Evolutionary conservation across 1,284 basidiomycete genomes (phyloP).

Genomic region (Cutaneotrichosporon daszewskae): DNA sequence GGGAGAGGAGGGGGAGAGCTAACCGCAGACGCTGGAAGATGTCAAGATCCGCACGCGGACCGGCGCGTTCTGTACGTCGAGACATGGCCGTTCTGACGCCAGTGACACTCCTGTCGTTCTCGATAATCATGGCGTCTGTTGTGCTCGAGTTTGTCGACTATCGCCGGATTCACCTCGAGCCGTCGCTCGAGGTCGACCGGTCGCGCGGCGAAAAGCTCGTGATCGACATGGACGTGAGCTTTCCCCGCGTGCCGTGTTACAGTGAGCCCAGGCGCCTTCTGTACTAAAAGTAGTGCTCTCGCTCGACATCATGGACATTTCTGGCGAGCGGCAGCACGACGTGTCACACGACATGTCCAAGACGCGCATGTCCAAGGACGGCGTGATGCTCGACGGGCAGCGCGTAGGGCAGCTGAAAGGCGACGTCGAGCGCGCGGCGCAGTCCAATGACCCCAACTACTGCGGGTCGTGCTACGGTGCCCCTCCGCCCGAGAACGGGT

Average conservation of each 20-base stretch:
- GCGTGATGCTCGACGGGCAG: conserved; percentile 55
- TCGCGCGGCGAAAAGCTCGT: conserved; percentile 90
- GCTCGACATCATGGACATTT: conserved; percentile 96
- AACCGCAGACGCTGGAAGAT: conserved; percentile 84
- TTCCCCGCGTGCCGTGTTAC: conserved; percentile 96
- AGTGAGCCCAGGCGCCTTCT: no score
- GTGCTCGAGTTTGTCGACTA: conserved; percentile 95
- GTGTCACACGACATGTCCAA: conserved; percentile 85
- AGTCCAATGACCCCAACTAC: conserved; percentile 59
- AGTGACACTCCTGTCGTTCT: conserved; percentile 90
- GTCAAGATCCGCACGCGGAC: conserved; percentile 95
- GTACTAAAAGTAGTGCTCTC: no score
- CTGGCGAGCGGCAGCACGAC: conserved; percentile 87
- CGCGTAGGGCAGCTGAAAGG: conserved; percentile 59
- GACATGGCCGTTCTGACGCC: conserved; percentile 4
- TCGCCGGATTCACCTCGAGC: conserved; percentile 75
- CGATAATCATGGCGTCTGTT: conserved; percentile 85
- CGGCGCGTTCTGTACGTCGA: conserved; percentile 72
- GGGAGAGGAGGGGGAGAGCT: not conserved
- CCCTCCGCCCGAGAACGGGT: conserved; percentile 68
- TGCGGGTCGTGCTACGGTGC: conserved; percentile 99
- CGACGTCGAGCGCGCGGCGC: conserved; percentile 74
- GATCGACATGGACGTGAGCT: conserved; percentile 87
- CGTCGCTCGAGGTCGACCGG: conserved; percentile 85
- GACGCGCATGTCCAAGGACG: conserved; percentile 63